Percentiles rank a stretch among this genome's conserved stretches.
phyloP scores from a whole-genome alignment of 257 asterid genomes.

The Cordia subcordata region DNA sequence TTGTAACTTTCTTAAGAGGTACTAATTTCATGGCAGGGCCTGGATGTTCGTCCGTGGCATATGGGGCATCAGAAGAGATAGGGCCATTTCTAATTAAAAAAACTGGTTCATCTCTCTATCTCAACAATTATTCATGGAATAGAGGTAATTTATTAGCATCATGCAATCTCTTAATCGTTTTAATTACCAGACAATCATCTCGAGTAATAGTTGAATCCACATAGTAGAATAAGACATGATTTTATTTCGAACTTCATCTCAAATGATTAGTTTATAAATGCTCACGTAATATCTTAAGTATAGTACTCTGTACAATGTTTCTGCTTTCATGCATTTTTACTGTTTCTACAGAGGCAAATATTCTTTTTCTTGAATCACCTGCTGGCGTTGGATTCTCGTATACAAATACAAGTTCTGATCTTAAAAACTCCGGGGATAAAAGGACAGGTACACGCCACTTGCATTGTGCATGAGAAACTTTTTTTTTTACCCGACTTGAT shows the following conservation, averaged over 20 bases:
- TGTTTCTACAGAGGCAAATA: conserved; percentile 51
- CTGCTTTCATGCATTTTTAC: too few relatives aligned
- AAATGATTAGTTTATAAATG: too few relatives aligned
- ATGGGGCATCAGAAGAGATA: conserved; percentile 89
- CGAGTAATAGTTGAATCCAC: too few relatives aligned
- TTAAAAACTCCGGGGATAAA: conserved; percentile 54
- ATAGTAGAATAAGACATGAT: too few relatives aligned
- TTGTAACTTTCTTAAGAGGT: background rate
- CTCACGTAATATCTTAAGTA: background rate
- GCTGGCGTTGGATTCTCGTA: conserved; percentile 93
- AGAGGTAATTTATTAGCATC: too few relatives aligned
- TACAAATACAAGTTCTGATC: conserved; percentile 70
- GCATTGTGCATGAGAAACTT: too few relatives aligned
- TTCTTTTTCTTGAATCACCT: conserved; percentile 82
- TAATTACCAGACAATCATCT: background rate
- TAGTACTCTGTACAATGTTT: background rate
- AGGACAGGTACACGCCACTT: conserved; percentile 48
- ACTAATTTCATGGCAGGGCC: conserved; percentile 57
- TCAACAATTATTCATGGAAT: conserved; percentile 74
- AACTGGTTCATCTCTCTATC: conserved; percentile 54
- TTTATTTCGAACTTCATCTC: too few relatives aligned
- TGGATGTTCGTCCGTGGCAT: conserved; percentile 88
- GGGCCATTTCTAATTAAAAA: conserved; percentile 76
- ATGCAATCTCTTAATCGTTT: too few relatives aligned
- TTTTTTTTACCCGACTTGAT: too few relatives aligned